Conservation (phyloP, 2,329 filamentous ascomycete species). For the Arachnopeziza araneosa region DNA sequence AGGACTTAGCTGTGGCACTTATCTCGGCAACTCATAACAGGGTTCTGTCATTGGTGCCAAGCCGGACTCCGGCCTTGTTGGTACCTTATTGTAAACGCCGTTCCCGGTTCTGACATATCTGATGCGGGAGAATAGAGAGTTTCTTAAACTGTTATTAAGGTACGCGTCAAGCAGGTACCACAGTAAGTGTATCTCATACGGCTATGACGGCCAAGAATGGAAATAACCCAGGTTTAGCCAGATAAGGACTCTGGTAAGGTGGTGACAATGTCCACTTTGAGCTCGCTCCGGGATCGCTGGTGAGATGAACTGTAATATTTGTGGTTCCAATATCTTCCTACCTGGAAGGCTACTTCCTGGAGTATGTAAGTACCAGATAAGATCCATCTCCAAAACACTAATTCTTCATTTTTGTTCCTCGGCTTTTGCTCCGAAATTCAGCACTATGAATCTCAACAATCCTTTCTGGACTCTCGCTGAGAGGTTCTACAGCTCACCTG, state of each 20-base stretch:
- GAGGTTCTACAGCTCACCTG: background rate
- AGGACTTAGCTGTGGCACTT: background rate
- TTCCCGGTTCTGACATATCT: background rate
- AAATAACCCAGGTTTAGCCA: background rate
- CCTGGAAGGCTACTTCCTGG: background rate
- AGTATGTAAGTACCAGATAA: background rate
- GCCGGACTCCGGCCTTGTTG: background rate
- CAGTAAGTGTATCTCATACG: background rate
- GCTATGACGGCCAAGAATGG: background rate
- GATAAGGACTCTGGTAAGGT: background rate
- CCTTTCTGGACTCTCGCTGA: background rate
- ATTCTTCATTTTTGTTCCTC: background rate
- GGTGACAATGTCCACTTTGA: background rate
- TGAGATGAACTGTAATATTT: background rate
- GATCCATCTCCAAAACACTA: background rate
- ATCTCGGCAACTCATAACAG: background rate
- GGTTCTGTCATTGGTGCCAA: background rate
- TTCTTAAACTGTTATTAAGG: background rate
- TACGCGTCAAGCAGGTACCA: background rate
- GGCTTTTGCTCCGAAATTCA: background rate
- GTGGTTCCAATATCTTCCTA: background rate
- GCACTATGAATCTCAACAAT: background rate
- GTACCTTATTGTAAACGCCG: background rate
- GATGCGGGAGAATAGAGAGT: background rate
- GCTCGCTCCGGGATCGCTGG: background rate